Evolutionary conservation across 139 green algal species (phyloP).

Genomic region (Picocystis salinarum): DNA sequence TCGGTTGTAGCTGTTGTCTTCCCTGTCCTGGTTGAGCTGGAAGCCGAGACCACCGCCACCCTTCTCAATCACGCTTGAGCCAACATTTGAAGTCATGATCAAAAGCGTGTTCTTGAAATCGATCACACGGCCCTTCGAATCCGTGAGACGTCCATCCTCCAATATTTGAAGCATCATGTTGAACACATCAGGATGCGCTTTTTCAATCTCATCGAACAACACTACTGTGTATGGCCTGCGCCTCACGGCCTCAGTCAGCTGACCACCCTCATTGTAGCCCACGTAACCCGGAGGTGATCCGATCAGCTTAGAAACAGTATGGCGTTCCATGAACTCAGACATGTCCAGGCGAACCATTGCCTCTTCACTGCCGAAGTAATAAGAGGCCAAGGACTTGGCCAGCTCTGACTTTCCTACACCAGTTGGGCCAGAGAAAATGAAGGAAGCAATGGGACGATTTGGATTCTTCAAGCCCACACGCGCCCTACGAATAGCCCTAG

Average conservation of each 20-base stretch:
- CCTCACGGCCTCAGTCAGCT: constrained; percentile 25
- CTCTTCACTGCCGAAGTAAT: constrained; percentile 20
- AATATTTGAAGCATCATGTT: constrained; percentile 59
- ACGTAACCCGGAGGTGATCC: constrained; percentile 70
- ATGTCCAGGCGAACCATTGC: constrained; percentile 78
- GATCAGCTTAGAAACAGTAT: constrained; percentile 14
- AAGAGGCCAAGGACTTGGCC: constrained; percentile 43
- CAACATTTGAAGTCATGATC: constrained; percentile 99
- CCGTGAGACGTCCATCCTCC: constrained; percentile 80
- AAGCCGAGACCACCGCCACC: constrained; percentile 63
- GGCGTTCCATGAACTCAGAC: constrained; percentile 44
- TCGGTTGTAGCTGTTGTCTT: constrained; percentile 46
- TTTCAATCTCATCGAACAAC: constrained; percentile 54
- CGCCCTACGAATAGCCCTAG: constrained; percentile 38
- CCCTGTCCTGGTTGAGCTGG: constrained; percentile 31
- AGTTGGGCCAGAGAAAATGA: constrained; percentile 78
- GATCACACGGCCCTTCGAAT: constrained; percentile 55
- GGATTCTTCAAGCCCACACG: constrained; percentile 96
- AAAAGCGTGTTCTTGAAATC: constrained; percentile 99
- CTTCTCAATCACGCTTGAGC: constrained; percentile 89
- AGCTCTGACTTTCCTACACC: constrained; percentile 97
- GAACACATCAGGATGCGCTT: constrained; percentile 33
- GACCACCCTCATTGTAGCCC: constrained; percentile 34
- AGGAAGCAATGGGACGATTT: constrained; percentile 86
- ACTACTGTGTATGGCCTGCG: constrained; percentile 47